Percentiles rank a stretch among this genome's conserved stretches.
Conservation (phyloP, 768 basidiomycete genomes). For the Kwoniella dejecticola region DNA sequence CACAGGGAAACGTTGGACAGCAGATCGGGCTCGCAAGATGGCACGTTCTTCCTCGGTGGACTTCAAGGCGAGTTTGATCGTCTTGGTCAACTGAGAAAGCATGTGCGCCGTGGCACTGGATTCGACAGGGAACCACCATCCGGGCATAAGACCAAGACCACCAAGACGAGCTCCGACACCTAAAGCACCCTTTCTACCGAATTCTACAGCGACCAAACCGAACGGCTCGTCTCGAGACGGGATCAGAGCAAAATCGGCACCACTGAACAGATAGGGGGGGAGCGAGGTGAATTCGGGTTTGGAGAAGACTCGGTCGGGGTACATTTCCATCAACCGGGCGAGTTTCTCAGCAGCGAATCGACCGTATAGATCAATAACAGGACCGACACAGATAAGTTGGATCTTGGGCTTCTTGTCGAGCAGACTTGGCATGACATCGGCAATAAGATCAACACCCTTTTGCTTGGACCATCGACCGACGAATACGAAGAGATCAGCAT, state of each 20-base stretch:
- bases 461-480: slow-evolving; percentile 98
- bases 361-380: slow-evolving; percentile 92
- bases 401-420: slow-evolving; percentile 82
- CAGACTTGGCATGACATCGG: slow-evolving; percentile 89
- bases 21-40: slow-evolving; percentile 87
- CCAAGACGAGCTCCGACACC: slow-evolving; percentile 93
- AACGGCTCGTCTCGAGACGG: slow-evolving; percentile 96
- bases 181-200: slow-evolving; percentile 92
- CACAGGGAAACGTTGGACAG: slow-evolving; percentile 94
- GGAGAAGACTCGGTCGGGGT: slow-evolving; percentile 90
- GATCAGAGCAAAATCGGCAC: slow-evolving; percentile 92
- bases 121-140: slow-evolving; percentile 99
- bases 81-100: slow-evolving; percentile 91
- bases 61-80: slow-evolving; percentile 89
- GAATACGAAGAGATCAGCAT: slow-evolving; percentile 89
- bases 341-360: slow-evolving; percentile 94
- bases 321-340: slow-evolving; percentile 88
- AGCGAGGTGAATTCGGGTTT: slow-evolving; percentile 95
- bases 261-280: slow-evolving; percentile 89
- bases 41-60: slow-evolving; percentile 89
- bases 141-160: slow-evolving; percentile 94
- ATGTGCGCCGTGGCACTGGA: slow-evolving; percentile 89
- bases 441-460: slow-evolving; percentile 94
- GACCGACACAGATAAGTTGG: slow-evolving; percentile 85
- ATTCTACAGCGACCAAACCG: slow-evolving; percentile 92